Base-by-base conservation (phyloP, 352 stramenopile genomes). In the Phytopythium vexans region DNA sequence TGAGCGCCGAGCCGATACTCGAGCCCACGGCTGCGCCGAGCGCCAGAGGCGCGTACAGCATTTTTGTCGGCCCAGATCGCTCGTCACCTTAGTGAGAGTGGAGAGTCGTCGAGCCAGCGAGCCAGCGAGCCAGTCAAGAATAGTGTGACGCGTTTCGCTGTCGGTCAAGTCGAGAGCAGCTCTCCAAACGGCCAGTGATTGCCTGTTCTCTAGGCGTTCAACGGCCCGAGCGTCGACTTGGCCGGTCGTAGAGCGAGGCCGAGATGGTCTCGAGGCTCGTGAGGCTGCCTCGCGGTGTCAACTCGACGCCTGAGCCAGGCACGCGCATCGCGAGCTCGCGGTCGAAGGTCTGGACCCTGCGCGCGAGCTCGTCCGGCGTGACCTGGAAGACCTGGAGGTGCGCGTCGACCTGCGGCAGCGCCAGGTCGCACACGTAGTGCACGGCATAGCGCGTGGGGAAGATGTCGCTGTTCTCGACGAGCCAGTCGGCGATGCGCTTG, bases 351-450 rank as follows among this genome's bases (percentile, higher is more conserved):
- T 73, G 70, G 6, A 64, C 58, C 1, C 70, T 57, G 11, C 52
- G 66, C 9, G 70, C 66, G 0, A 66, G 32, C n/a, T 66, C 53
- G 31, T 67, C 56, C 3, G 70, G 70, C 9, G 72, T 43, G 16
- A 84, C 21, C 52, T 84, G 74, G 49, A 67, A 80, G 10, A 84
- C 39, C 33, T 84, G 65, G 2, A 84, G 49, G 33, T 72, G 58
- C 0, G 55, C 58, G 45, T 72, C 66, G 11, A 84, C 56, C 34
- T 78, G 70, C 35, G 67, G 67, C 5, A 84, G 70, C 12, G 42
- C 60, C 49, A 77, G 62, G 31, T 64, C 53, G 6, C 62, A 56
- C 14, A 82, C 42, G 12, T 52, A 66, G 11, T 82, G 56, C 21
- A 78, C 34, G 7, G 54, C 43, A 38, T 57, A 73, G 11, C 66